Conservation (phyloP, 768 basidiomycete genomes). For the Leccinum obscurum region DNA sequence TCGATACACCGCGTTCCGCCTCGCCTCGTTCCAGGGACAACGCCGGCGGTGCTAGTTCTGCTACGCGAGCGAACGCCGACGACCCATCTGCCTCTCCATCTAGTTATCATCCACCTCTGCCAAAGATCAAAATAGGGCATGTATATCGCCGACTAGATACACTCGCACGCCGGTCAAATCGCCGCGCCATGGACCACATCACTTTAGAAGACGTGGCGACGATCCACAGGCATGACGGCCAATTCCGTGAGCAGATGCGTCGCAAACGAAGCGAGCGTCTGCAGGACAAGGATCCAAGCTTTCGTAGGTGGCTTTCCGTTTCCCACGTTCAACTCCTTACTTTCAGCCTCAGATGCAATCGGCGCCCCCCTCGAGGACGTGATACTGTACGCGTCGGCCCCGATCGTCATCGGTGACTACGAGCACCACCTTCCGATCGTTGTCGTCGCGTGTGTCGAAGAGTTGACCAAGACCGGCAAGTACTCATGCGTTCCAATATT, state of each 20-base stretch:
- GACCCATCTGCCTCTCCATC: background rate
- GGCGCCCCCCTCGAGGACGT: conserved; percentile 37
- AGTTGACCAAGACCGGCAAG: too few relatives aligned
- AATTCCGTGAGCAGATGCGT: conserved; percentile 27
- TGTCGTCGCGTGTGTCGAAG: conserved; percentile 31
- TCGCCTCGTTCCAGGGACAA: conserved; percentile 3
- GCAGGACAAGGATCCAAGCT: conserved; percentile 24
- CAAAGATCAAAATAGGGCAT: conserved; percentile 20
- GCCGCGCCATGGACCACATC: conserved; percentile 31
- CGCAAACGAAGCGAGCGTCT: conserved; percentile 19
- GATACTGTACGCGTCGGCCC: conserved; percentile 32
- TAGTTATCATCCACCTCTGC: conserved; percentile 11
- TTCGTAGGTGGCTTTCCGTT: conserved; percentile 22
- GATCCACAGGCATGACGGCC: conserved; percentile 18
- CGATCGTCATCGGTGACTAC: conserved; percentile 37
- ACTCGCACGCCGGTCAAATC: conserved; percentile 20
- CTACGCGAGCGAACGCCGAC: background rate
- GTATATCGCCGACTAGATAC: conserved; percentile 30
- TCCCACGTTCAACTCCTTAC: background rate
- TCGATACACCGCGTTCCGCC: background rate
- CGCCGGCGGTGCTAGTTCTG: background rate
- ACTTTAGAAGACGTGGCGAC: conserved; percentile 23
- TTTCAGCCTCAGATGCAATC: conserved; percentile 32
- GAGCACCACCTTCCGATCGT: conserved; percentile 41
- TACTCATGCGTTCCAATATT: too few relatives aligned